These are phyloP conservation scores for Ceratocystis albifundus DNA, from an alignment of 2,329 filamentous ascomycete genomes.

Conservation along the genomic window DNA sequence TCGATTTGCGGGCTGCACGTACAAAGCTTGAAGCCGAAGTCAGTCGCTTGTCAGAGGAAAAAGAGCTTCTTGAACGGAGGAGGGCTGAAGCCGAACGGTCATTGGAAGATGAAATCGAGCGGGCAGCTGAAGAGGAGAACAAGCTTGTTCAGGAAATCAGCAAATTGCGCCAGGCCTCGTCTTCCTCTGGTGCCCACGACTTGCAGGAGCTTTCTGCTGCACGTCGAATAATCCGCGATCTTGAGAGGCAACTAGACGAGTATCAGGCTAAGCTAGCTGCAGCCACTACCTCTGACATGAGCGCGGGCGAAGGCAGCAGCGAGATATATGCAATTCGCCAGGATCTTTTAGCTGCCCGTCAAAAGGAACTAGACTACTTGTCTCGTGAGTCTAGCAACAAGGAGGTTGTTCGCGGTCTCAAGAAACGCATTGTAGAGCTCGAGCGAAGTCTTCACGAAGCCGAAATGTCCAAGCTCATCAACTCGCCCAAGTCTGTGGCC, in stretches of 20 bases:
- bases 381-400: constrained; percentile 56
- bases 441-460: constrained; percentile 57
- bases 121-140: constrained; percentile 54
- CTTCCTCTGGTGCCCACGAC: constrained; percentile 37
- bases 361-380: constrained; percentile 52
- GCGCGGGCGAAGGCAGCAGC: constrained; percentile 34
- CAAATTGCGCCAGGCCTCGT: constrained; percentile 37
- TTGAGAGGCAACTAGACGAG: constrained; percentile 51
- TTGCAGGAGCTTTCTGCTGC: constrained; percentile 46
- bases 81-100: constrained; percentile 50
- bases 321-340: constrained; percentile 51
- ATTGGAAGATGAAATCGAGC: constrained; percentile 54
- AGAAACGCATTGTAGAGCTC: constrained; percentile 53
- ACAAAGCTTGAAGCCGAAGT: constrained; percentile 57
- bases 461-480: constrained; percentile 39
- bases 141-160: constrained; percentile 46
- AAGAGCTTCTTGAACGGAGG: constrained; percentile 44
- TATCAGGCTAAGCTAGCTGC: constrained; percentile 38
- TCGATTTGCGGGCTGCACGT: constrained; percentile 56
- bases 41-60: constrained; percentile 53
- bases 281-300: constrained; percentile 28
- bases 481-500: constrained; percentile 4
- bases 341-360: constrained; percentile 51
- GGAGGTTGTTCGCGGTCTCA: constrained; percentile 50
- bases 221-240: constrained; percentile 51